These are phyloP conservation scores for Thraustochytrium sp. DNA, from an alignment of 352 stramenopile genomes.

Conservation along the genomic window DNA sequence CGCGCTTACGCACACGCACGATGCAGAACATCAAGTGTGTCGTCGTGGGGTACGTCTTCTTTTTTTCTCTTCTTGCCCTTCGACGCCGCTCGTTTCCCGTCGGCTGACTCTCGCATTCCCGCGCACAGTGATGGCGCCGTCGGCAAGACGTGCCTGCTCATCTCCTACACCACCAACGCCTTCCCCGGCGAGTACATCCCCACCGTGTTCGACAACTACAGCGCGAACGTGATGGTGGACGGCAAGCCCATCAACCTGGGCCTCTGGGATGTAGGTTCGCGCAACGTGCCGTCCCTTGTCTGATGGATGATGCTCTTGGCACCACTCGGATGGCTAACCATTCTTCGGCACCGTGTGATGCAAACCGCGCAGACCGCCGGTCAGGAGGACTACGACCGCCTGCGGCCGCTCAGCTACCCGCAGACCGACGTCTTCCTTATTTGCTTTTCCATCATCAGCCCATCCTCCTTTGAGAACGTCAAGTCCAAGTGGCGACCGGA, in stretches of 20 bases:
- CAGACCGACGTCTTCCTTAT: slow-evolving; percentile 93
- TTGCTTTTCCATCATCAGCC: slow-evolving; percentile 87
- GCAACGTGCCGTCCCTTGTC: no score
- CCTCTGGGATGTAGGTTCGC: slow-evolving; percentile 94
- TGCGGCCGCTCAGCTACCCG: slow-evolving; percentile 88
- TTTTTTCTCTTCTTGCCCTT: background rate
- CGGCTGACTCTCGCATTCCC: background rate
- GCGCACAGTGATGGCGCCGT: slow-evolving; percentile 59
- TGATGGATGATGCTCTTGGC: slow-evolving; percentile 53
- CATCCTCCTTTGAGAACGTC: slow-evolving; percentile 89
- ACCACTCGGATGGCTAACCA: background rate
- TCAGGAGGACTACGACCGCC: slow-evolving; percentile 92
- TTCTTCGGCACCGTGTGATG: no score
- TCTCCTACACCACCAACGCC: slow-evolving; percentile 93
- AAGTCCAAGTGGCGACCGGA: slow-evolving; percentile 66
- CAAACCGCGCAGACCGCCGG: no score
- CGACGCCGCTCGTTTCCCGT: background rate
- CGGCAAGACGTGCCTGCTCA: slow-evolving; percentile 91
- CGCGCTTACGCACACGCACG: background rate
- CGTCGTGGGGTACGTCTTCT: slow-evolving; percentile 10
- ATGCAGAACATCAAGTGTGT: slow-evolving; percentile 46
- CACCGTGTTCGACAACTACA: slow-evolving; percentile 63
- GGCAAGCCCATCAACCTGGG: slow-evolving; percentile 88
- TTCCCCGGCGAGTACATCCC: slow-evolving; percentile 94
- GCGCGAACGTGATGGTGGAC: slow-evolving; percentile 69